Evolutionary conservation across 495 filamentous ascomycete genomes (phyloP).

Genomic region (Hypoxylon trugodes): DNA sequence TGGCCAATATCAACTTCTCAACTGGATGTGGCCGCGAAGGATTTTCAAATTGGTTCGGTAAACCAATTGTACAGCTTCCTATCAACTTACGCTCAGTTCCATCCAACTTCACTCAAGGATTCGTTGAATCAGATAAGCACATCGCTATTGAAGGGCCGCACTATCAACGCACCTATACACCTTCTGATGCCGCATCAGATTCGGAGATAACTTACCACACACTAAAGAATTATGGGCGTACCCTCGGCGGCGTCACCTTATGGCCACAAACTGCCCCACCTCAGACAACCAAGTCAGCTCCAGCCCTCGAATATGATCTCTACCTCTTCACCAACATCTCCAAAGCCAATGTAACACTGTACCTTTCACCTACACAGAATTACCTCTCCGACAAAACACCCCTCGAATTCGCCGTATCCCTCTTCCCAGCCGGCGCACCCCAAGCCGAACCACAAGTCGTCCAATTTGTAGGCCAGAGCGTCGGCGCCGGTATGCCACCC

Average conservation of each 20-base stretch:
- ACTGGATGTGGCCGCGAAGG: conserved; percentile 64
- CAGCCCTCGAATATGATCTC: conserved; percentile 70
- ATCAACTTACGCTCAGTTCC: conserved; percentile 63
- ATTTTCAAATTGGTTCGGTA: conserved; percentile 47
- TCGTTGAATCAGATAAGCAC: conserved; percentile 69
- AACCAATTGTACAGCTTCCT: conserved; percentile 66
- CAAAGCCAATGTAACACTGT: conserved; percentile 66
- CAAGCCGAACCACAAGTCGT: conserved; percentile 55
- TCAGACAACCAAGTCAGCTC: conserved; percentile 56
- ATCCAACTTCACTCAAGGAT: conserved; percentile 64
- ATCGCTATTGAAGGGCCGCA: conserved; percentile 69
- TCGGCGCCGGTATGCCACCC: conserved; percentile 58
- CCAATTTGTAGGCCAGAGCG: conserved; percentile 59
- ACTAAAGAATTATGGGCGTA: conserved; percentile 65
- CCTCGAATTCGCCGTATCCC: conserved; percentile 66
- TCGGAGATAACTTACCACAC: conserved; percentile 59
- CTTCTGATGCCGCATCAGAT: conserved; percentile 43
- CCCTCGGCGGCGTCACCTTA: conserved; percentile 65
- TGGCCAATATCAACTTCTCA: conserved; percentile 64
- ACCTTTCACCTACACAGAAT: conserved; percentile 68
- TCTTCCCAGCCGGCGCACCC: conserved; percentile 55
- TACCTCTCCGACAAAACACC: conserved; percentile 64
- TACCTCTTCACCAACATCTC: conserved; percentile 67
- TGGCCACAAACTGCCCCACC: conserved; percentile 59
- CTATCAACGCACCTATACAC: conserved; percentile 54